These are phyloP conservation scores for Sclerotinia glacialis DNA, from an alignment of 2,329 filamentous ascomycete species.

Conservation along the genomic window DNA sequence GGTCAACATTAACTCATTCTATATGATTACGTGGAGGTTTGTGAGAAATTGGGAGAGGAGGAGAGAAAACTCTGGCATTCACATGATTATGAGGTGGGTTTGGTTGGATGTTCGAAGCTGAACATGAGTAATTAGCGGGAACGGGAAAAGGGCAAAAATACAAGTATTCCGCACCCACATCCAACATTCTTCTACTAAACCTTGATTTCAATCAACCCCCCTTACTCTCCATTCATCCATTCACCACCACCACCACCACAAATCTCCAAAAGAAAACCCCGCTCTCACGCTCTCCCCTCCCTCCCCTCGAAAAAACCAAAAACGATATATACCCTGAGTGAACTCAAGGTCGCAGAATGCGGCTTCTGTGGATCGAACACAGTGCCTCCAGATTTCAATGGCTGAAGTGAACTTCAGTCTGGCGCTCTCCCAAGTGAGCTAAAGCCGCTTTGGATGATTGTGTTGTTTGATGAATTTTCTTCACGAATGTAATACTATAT, in stretches of 20 bases:
- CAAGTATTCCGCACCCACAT: neutral
- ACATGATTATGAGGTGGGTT: conserved; percentile 59
- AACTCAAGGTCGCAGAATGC: conserved; percentile 6
- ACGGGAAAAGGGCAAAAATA: neutral
- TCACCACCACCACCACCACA: neutral
- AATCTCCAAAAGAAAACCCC: neutral
- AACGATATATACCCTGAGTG: neutral
- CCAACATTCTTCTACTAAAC: neutral
- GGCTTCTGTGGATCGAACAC: conserved; percentile 15
- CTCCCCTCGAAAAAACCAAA: neutral
- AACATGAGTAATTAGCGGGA: neutral
- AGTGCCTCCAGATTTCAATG: conserved; percentile 11
- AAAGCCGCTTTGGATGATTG: neutral
- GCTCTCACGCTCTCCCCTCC: no score
- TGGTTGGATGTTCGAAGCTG: conserved; percentile 1
- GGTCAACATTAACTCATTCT: conserved; percentile 40
- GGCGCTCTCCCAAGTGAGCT: conserved; percentile 15
- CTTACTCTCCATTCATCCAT: neutral
- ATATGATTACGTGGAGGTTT: conserved; percentile 66
- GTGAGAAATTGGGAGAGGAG: conserved; percentile 58
- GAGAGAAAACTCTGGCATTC: conserved; percentile 80
- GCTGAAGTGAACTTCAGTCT: neutral
- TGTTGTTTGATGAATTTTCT: no score
- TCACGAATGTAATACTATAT: neutral
- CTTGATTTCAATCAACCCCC: neutral